A percentile compares a stretch with the other conserved stretches of the same genome.
These are phyloP conservation scores for Melanopsichium pennsylvanicum DNA, from an alignment of 1,284 basidiomycete genomes.

Conservation along the genomic window DNA sequence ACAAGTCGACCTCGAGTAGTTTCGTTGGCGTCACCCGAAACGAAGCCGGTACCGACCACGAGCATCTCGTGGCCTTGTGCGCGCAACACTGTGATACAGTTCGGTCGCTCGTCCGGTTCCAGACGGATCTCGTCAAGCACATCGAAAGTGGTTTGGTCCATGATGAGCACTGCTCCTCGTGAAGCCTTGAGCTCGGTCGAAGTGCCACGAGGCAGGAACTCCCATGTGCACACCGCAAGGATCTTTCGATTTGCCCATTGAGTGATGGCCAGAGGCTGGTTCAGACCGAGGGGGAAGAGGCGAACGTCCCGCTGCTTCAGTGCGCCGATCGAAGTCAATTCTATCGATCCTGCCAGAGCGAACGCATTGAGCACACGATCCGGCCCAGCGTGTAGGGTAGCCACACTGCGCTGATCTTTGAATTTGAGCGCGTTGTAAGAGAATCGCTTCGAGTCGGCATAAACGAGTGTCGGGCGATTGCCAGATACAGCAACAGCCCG, in stretches of 20 bases:
- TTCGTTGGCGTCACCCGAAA: slow-evolving; percentile 29
- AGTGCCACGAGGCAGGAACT: slow-evolving; percentile 40
- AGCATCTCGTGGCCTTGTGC: slow-evolving; percentile 29
- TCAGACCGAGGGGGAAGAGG: slow-evolving; percentile 62
- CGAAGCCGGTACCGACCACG: slow-evolving; percentile 57
- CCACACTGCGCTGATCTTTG: slow-evolving; percentile 48
- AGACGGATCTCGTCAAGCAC: slow-evolving; percentile 34
- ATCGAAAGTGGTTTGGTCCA: slow-evolving; percentile 19
- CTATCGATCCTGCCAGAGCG: slow-evolving; percentile 36
- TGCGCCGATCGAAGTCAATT: slow-evolving; percentile 56
- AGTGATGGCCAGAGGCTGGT: slow-evolving; percentile 64
- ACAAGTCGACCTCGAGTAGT: slow-evolving; percentile 48
- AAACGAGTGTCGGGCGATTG: slow-evolving; percentile 62
- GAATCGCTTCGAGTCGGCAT: slow-evolving; percentile 51
- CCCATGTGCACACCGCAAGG: slow-evolving; percentile 46
- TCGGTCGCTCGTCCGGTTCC: slow-evolving; percentile 54
- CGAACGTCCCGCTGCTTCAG: slow-evolving; percentile 61
- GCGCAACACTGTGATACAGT: slow-evolving; percentile 41
- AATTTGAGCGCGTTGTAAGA: slow-evolving; percentile 58
- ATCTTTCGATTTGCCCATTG: slow-evolving; percentile 29
- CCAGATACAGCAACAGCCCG: slow-evolving; percentile 58
- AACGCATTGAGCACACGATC: slow-evolving; percentile 41
- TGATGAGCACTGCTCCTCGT: slow-evolving; percentile 27
- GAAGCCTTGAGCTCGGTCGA: slow-evolving; percentile 7
- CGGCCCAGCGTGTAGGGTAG: slow-evolving; percentile 27